Evolutionary conservation across 2,329 filamentous ascomycete genomes (phyloP).

Genomic region (Westerdykella aurantiaca): DNA sequence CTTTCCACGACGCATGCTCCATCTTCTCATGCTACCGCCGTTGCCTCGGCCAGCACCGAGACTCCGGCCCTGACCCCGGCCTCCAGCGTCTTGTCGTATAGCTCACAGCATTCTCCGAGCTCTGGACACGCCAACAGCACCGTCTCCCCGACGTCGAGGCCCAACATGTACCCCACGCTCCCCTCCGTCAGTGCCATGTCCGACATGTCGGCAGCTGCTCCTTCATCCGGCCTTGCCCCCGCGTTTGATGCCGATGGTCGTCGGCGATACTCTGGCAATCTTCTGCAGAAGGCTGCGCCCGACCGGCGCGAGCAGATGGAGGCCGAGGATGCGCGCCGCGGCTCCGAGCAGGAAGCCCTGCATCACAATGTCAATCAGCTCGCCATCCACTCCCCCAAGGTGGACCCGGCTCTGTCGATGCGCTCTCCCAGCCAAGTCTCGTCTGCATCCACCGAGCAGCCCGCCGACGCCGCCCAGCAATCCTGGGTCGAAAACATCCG

Average conservation of each 20-base stretch:
- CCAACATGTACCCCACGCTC: slow-evolving; percentile 69
- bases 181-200: slow-evolving; percentile 64
- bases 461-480: slow-evolving; percentile 40
- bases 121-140: slow-evolving; percentile 58
- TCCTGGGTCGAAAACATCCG: slow-evolving; percentile 60
- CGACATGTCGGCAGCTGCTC: slow-evolving; percentile 55
- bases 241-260: slow-evolving; percentile 57
- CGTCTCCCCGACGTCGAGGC: slow-evolving; percentile 60
- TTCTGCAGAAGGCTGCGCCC: slow-evolving; percentile 47
- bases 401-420: slow-evolving; percentile 34
- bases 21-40: slow-evolving; percentile 50
- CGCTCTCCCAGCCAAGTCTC: slow-evolving; percentile 37
- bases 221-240: slow-evolving; percentile 63
- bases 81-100: slow-evolving; percentile 69
- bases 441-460: slow-evolving; percentile 30
- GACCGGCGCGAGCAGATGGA: slow-evolving; percentile 38
- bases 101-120: slow-evolving; percentile 69
- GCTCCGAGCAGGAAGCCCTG: slow-evolving; percentile 32
- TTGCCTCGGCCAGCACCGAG: slow-evolving; percentile 44
- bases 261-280: slow-evolving; percentile 56
- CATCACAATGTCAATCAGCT: slow-evolving; percentile 37
- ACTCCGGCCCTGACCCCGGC: slow-evolving; percentile 74
- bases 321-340: slow-evolving; percentile 26
- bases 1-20: slow-evolving; percentile 31
- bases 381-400: slow-evolving; percentile 37